Evolutionary conservation across 192 early-diverging fungal genomes (phyloP), one percentile per base, ranked within the genome.

Genomic region (Linnemannia schmuckeri): DNA sequence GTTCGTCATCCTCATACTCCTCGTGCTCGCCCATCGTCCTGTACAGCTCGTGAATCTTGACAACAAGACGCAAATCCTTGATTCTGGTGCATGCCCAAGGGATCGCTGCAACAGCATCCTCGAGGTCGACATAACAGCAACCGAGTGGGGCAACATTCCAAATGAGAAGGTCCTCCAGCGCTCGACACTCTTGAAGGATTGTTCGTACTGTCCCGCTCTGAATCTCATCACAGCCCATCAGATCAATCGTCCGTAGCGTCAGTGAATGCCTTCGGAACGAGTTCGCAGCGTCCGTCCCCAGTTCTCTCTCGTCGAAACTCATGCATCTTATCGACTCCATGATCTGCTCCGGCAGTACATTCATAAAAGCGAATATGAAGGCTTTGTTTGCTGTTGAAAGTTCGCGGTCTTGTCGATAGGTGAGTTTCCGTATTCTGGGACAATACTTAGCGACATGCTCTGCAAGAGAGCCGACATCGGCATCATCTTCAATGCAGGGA

Each of bases 31-130:
- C n/a, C 57, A 61, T 61, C 7, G 57, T 30, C n/a, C 57, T 61
- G n/a, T 61, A 61, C 8, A 61, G 57, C n/a, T 61, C 57, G n/a
- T 27, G 57, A 27, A 61, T 61, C 57, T 9, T 61, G n/a, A 30
- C n/a, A n/a, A 61, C 57, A 61, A 61, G 57, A 9, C 57, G n/a
- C 57, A 61, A 9, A 4, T 61, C 57, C n/a, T 61, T 61, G 57
- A 61, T 61, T 61, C 57, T n/a, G 7, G 57, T 27, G n/a, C 57
- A 61, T 30, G 57, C 57, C 57, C 57, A 61, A 61, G 57, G 57
- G 7, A 30, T 61, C 7, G 57, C 57, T 0, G 57, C n/a, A 30
- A 30, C 57, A 7, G 57, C 57, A 27, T 61, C 57, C n/a, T 61
- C n/a, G 8, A 61, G 57, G 4, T 6, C 7, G n/a, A 61, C 30